These are phyloP conservation scores for Raffaelea arxii DNA, from an alignment of 2,329 filamentous ascomycete species.

Conservation along the genomic window DNA sequence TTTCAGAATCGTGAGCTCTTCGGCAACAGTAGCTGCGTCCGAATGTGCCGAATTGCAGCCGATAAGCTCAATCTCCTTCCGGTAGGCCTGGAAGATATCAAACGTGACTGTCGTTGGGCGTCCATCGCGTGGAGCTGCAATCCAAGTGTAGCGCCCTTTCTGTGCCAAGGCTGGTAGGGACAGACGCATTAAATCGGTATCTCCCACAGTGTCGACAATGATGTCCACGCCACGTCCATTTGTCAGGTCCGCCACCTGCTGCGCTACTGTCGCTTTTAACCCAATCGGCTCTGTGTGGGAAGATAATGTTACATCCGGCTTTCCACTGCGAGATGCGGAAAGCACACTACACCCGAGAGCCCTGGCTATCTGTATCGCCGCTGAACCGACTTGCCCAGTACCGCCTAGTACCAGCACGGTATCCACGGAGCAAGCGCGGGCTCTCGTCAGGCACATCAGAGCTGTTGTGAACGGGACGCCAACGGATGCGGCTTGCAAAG, in stretches of 20 bases:
- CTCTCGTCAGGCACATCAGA: background rate
- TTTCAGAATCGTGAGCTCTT: background rate
- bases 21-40: background rate
- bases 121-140: background rate
- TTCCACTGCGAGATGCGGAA: background rate
- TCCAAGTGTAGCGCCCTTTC: slow-evolving; percentile 1
- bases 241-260: background rate
- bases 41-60: slow-evolving; percentile 1
- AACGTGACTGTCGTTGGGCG: background rate
- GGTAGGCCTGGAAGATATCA: slow-evolving; percentile 1
- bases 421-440: background rate
- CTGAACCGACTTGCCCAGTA: background rate
- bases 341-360: background rate
- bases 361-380: background rate
- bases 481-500: background rate
- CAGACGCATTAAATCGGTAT: background rate
- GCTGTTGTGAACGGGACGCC: slow-evolving; percentile 1
- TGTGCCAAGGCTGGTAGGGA: background rate
- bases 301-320: background rate
- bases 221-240: background rate
- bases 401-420: background rate
- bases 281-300: background rate
- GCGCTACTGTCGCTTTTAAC: background rate
- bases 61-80: slow-evolving; percentile 1
- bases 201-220: background rate